A percentile compares a stretch with the other conserved stretches of the same genome.
phyloP scores from a whole-genome alignment of 257 asterid genomes.

The Pogostemon cablin region DNA sequence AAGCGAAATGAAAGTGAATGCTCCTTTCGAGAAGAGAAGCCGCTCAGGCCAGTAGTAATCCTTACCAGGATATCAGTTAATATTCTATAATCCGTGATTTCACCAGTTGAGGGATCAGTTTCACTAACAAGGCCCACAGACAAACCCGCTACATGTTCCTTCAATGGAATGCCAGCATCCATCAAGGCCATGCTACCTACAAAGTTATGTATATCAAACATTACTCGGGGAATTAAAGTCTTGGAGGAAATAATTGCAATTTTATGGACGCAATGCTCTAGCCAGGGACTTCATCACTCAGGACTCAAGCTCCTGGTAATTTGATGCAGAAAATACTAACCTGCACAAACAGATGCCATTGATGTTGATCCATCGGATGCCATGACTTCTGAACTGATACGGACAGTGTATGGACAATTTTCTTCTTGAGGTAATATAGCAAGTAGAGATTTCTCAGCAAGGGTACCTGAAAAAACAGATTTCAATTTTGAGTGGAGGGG shows the following conservation, averaged over 20 bases:
- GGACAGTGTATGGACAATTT: constrained; percentile 77
- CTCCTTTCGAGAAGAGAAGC: neutral
- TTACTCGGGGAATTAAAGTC: constrained; percentile 10
- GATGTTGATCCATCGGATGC: constrained; percentile 99
- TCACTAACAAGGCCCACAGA: constrained; percentile 93
- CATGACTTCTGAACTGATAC: constrained; percentile 96
- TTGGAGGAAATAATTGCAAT: constrained; percentile 24
- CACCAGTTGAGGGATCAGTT: constrained; percentile 78
- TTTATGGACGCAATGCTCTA: constrained; percentile 7
- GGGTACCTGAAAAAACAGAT: constrained; percentile 67
- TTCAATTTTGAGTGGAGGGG: neutral
- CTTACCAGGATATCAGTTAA: constrained; percentile 90
- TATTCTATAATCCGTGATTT: constrained; percentile 79
- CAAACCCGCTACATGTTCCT: constrained; percentile 89
- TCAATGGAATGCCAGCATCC: constrained; percentile 96
- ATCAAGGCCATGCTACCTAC: constrained; percentile 98
- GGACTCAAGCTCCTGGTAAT: constrained; percentile 17
- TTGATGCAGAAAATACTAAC: constrained; percentile 42
- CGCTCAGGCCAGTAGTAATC: constrained; percentile 1
- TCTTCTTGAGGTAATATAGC: constrained; percentile 93
- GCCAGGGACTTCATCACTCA: constrained; percentile 20
- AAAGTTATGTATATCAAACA: constrained; percentile 27
- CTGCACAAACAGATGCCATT: constrained; percentile 99
- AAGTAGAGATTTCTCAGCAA: constrained; percentile 94
- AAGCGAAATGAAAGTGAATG: neutral